Evolutionary conservation across 2,329 filamentous ascomycete species (phyloP).

Genomic region (Xylaria sp.): DNA sequence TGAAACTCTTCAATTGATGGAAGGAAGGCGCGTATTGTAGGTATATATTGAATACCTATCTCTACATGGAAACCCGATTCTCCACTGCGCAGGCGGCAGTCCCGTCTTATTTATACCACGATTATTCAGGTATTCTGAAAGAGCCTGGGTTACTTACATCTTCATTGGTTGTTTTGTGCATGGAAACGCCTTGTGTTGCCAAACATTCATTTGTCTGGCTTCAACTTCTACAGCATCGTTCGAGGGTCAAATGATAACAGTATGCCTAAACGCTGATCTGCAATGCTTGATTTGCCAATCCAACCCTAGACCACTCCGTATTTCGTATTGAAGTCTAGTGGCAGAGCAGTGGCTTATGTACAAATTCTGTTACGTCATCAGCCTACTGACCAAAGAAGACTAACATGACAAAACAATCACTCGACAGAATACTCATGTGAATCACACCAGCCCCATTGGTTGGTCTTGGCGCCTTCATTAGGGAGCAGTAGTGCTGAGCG

Average conservation of each 20-base stretch:
- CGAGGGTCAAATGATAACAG: background rate
- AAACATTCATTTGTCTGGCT: too few species aligned
- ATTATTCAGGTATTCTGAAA: background rate
- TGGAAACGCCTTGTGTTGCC: background rate
- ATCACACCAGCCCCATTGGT: background rate
- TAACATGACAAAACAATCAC: too few species aligned
- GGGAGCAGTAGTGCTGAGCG: too few species aligned
- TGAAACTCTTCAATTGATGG: background rate
- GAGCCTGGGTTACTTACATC: background rate
- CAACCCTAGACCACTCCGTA: background rate
- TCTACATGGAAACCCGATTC: background rate
- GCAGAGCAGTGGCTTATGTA: too few species aligned
- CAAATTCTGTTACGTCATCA: too few species aligned
- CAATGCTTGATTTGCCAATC: constrained; percentile 14
- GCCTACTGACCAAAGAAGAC: too few species aligned
- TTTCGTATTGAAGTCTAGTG: too few species aligned
- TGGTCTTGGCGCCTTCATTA: too few species aligned
- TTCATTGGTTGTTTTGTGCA: background rate
- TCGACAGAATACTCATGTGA: too few species aligned
- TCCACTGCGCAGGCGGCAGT: background rate
- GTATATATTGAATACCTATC: background rate
- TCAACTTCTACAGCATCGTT: too few species aligned
- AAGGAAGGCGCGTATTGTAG: background rate
- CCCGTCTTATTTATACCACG: constrained; percentile 16
- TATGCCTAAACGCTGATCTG: constrained; percentile 11